Percentiles rank a stretch among this genome's conserved stretches.
Conservation (phyloP, 305 asterid species). For the Solanum hybrid region DNA sequence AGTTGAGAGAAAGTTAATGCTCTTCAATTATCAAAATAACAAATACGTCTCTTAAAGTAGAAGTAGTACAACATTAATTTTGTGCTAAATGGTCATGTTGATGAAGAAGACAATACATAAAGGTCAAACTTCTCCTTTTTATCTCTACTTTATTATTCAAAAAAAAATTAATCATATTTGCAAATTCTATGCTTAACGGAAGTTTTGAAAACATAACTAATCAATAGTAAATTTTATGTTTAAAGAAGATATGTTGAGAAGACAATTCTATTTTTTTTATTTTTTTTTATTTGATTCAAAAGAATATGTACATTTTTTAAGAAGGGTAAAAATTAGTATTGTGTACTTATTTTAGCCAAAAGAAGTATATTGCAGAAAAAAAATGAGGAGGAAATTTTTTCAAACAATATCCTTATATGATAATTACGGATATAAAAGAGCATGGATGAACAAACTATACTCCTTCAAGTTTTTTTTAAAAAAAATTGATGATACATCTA, state of each 20-base stretch:
- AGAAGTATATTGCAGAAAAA: too few species aligned
- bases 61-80: neutral
- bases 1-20: too few species aligned
- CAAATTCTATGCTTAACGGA: neutral
- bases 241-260: neutral
- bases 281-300: too few species aligned
- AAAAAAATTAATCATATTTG: neutral
- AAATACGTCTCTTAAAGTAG: neutral
- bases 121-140: neutral
- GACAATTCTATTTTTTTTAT: too few species aligned
- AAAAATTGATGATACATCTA: neutral
- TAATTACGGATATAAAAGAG: neutral
- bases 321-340: neutral
- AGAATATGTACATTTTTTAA: neutral
- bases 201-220: neutral
- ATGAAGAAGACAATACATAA: too few species aligned
- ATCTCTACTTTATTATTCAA: neutral
- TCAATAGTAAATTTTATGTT: neutral
- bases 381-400: too few species aligned
- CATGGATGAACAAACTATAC: neutral
- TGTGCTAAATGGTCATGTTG: neutral
- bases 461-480: neutral
- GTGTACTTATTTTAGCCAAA: neutral
- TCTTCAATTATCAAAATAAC: too few species aligned
- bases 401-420: neutral